Conservation (phyloP, 805 yeast genomes). For the Metschnikowia orientalis region DNA sequence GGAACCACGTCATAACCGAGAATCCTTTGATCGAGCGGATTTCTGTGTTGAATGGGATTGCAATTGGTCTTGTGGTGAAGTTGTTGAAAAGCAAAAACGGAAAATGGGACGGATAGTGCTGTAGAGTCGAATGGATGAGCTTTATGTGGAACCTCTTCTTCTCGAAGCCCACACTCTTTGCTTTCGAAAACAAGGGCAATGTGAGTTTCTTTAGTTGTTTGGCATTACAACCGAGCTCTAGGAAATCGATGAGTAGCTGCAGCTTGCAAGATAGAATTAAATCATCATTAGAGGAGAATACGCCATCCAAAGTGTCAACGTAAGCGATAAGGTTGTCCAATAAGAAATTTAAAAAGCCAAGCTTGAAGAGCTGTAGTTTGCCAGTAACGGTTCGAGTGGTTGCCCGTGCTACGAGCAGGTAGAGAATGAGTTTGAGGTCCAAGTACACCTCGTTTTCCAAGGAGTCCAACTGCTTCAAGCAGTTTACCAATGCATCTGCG, state of each 20-base stretch:
- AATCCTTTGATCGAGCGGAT: conserved; percentile 21
- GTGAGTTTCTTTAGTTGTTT: conserved; percentile 19
- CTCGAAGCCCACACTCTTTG: conserved; percentile 3
- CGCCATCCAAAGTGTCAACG: conserved; percentile 9
- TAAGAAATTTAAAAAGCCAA: conserved; percentile 19
- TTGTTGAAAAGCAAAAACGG: conserved; percentile 26
- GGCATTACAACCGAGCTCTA: conserved; percentile 34
- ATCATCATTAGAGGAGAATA: conserved; percentile 15
- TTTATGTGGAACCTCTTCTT: conserved; percentile 20
- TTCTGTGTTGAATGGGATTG: conserved; percentile 16
- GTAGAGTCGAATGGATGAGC: conserved; percentile 21
- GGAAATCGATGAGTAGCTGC: conserved; percentile 23
- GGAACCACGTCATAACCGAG: conserved; percentile 41
- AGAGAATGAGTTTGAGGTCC: conserved; percentile 28
- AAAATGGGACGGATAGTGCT: conserved; percentile 25
- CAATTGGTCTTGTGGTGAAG: conserved; percentile 9
- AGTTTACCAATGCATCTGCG: conserved; percentile 11
- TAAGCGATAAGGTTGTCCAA: conserved; percentile 19
- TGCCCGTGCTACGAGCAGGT: conserved; percentile 23
- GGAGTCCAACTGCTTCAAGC: conserved; percentile 9
- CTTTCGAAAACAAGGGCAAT: conserved; percentile 15
- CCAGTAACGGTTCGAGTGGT: conserved; percentile 23
- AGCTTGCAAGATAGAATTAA: conserved; percentile 9
- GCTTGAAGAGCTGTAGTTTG: conserved; percentile 21
- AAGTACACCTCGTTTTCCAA: conserved; percentile 23